A percentile compares a stretch with the other conserved stretches of the same genome.
Conservation (phyloP, 352 stramenopile species). For the Saprolegnia parasitica region DNA sequence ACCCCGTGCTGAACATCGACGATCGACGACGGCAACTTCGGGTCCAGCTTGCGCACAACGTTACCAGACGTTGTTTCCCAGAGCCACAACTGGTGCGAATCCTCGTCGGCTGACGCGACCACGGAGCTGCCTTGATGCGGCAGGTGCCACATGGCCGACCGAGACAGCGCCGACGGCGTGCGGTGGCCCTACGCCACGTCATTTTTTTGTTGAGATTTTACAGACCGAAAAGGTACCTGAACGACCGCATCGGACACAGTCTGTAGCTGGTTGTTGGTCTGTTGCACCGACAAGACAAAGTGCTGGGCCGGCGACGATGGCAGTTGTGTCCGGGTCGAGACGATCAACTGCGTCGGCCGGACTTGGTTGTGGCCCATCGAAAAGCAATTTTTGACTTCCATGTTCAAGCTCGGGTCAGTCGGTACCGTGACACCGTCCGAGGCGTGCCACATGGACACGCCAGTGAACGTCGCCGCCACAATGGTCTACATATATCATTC, state of each 20-base stretch:
- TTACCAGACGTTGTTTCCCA: constrained; percentile 30
- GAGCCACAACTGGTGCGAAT: constrained; percentile 29
- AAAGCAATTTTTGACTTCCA: constrained; percentile 22
- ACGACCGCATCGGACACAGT: constrained; percentile 32
- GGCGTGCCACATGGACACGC: constrained; percentile 38
- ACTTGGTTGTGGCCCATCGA: constrained; percentile 30
- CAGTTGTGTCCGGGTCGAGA: constrained; percentile 39
- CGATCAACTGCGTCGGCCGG: constrained; percentile 35
- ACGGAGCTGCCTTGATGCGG: neutral
- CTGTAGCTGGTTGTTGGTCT: constrained; percentile 18
- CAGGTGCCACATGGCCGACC: constrained; percentile 43
- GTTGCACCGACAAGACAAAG: constrained; percentile 42
- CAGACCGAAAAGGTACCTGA: neutral
- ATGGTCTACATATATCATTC: constrained; percentile 19
- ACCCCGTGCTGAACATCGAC: constrained; percentile 19
- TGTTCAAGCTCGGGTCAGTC: constrained; percentile 11
- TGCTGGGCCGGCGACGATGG: constrained; percentile 34
- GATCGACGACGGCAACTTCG: neutral
- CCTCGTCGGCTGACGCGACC: constrained; percentile 34
- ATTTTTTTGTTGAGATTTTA: neutral
- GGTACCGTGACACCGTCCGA: neutral
- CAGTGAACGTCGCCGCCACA: constrained; percentile 30
- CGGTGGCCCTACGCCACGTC: constrained; percentile 32
- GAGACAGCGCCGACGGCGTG: constrained; percentile 40
- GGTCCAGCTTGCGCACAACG: neutral